Conservation (phyloP, 148 eudicot species). For the Nyssa sinensis region DNA sequence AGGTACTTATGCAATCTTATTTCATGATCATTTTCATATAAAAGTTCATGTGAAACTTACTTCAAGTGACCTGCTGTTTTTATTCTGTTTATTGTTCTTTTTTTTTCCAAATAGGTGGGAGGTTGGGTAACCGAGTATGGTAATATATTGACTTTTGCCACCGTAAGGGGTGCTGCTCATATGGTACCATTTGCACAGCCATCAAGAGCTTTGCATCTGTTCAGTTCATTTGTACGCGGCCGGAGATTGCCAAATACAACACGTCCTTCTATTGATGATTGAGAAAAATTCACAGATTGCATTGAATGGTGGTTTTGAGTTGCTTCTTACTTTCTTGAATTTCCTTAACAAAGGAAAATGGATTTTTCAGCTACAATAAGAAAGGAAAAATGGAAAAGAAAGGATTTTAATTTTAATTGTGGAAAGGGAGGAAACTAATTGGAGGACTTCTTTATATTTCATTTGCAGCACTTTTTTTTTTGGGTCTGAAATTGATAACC, state of each 20-base stretch:
- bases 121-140: slow-evolving; percentile 96
- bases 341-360: not conserved
- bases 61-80: not conserved
- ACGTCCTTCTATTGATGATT: slow-evolving; percentile 34
- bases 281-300: not conserved
- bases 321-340: not conserved
- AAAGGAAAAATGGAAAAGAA: not conserved
- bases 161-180: slow-evolving; percentile 97
- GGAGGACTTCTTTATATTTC: no score
- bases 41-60: not conserved
- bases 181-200: slow-evolving; percentile 98
- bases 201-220: slow-evolving; percentile 85
- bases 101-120: slow-evolving; percentile 60
- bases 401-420: no score
- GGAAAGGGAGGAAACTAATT: no score
- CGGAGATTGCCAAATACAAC: slow-evolving; percentile 69
- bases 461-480: no score
- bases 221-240: slow-evolving; percentile 71
- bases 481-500: no score
- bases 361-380: not conserved
- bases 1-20: slow-evolving; percentile 41
- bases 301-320: not conserved
- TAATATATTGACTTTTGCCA: slow-evolving; percentile 70
- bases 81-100: not conserved
- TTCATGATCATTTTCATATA: not conserved